phyloP scores from a whole-genome alignment of 192 early-diverging fungal species.

The Coemansia sp. region DNA sequence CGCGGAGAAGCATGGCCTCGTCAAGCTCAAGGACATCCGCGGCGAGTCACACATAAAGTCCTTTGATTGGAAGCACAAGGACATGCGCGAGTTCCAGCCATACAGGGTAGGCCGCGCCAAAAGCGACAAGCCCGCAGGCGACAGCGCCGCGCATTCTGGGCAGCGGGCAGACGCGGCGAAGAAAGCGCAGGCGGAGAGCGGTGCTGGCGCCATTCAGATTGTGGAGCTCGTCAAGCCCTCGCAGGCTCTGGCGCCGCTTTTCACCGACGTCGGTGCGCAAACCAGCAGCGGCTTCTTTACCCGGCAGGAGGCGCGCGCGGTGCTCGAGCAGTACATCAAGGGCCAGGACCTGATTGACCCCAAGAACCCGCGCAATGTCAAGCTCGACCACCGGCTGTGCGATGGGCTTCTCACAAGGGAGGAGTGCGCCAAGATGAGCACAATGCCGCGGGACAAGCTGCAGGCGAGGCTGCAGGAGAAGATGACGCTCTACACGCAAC shows the following conservation, averaged over 20 bases:
- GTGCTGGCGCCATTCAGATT: constrained; percentile 17
- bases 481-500: constrained; percentile 45
- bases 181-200: not conserved
- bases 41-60: constrained; percentile 42
- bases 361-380: constrained; percentile 55
- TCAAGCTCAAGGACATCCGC: constrained; percentile 77
- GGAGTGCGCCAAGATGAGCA: constrained; percentile 58
- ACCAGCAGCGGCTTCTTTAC: constrained; percentile 59
- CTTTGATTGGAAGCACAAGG: constrained; percentile 28
- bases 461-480: constrained; percentile 38
- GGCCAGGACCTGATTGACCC: constrained; percentile 56
- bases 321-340: constrained; percentile 65
- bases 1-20: constrained; percentile 77
- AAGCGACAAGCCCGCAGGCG: constrained; percentile 1
- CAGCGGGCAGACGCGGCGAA: not conserved
- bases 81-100: constrained; percentile 28
- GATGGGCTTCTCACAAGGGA: constrained; percentile 65
- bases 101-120: constrained; percentile 12
- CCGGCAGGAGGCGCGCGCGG: constrained; percentile 53
- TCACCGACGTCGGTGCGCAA: constrained; percentile 44
- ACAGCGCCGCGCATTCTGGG: not conserved
- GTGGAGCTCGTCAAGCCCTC: constrained; percentile 57
- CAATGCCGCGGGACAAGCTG: constrained; percentile 59
- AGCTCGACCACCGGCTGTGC: constrained; percentile 63
- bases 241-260: constrained; percentile 49